Evolutionary conservation across 306 rosid genomes (phyloP).

Genomic region (Trifolium pratense): DNA sequence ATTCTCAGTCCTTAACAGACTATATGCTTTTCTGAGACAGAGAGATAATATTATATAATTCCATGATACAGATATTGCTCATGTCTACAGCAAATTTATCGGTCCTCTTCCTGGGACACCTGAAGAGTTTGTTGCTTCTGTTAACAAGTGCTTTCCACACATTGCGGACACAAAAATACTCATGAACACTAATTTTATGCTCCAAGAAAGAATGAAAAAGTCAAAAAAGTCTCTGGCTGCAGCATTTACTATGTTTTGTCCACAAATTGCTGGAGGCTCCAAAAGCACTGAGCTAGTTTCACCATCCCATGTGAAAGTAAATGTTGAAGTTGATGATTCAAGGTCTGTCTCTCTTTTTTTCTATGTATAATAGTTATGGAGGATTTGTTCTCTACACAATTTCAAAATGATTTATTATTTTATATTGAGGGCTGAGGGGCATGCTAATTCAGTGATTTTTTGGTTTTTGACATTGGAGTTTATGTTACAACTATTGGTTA

Average conservation of each 20-base stretch:
- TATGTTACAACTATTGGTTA: conserved; percentile 32
- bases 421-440: neutral
- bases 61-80: conserved; percentile 77
- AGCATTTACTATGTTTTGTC: conserved; percentile 80
- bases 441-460: neutral
- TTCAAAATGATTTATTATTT: neutral
- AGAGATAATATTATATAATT: conserved; percentile 42
- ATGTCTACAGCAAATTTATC: conserved; percentile 76
- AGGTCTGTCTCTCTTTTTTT: conserved; percentile 58
- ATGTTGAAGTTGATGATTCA: conserved; percentile 78
- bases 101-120: conserved; percentile 84
- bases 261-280: conserved; percentile 67
- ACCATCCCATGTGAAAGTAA: conserved; percentile 60
- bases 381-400: neutral
- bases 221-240: conserved; percentile 73
- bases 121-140: conserved; percentile 76
- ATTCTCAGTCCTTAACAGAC: conserved; percentile 23
- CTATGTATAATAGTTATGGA: conserved; percentile 21
- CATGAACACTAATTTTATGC: conserved; percentile 56
- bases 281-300: conserved; percentile 47
- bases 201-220: conserved; percentile 73
- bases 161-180: conserved; percentile 87
- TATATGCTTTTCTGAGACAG: conserved; percentile 32
- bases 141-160: conserved; percentile 73
- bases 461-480: conserved; percentile 11